These are phyloP conservation scores for Hippophae rhamnoides DNA, from an alignment of 306 rosid species.

Conservation along the genomic window DNA sequence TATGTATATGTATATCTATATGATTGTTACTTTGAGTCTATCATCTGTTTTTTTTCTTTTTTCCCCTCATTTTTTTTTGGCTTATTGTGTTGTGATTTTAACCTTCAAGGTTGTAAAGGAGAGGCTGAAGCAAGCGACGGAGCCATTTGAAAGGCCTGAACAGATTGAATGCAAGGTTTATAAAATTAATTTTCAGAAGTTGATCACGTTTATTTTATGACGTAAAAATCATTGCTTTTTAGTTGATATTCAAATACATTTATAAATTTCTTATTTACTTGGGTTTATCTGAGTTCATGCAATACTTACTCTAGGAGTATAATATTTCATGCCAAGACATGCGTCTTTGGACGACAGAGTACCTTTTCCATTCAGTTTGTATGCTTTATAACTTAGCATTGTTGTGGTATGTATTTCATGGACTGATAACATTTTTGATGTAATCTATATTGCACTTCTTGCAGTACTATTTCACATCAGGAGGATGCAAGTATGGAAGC, in stretches of 20 bases:
- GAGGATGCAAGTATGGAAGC: constrained; percentile 82
- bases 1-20: too few relatives aligned
- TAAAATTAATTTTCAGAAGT: constrained; percentile 13
- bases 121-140: constrained; percentile 45
- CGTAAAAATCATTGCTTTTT: too few relatives aligned
- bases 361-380: constrained; percentile 5
- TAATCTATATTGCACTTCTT: constrained; percentile 23
- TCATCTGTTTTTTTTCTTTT: constrained; percentile 10
- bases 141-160: constrained; percentile 41
- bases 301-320: too few relatives aligned
- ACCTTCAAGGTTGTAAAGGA: constrained; percentile 46
- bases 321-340: not conserved
- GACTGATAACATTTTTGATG: constrained; percentile 16
- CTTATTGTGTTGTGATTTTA: constrained; percentile 14
- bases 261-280: too few relatives aligned
- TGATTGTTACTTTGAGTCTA: not conserved
- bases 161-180: constrained; percentile 87
- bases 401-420: constrained; percentile 4
- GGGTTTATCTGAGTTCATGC: too few relatives aligned
- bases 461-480: constrained; percentile 76
- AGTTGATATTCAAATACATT: too few relatives aligned
- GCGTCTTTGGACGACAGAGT: constrained; percentile 7
- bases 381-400: not conserved
- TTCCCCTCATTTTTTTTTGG: not conserved
- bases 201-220: not conserved